Evolutionary conservation across 306 rosid genomes (phyloP).

Genomic region (Vigna nakashimae): DNA sequence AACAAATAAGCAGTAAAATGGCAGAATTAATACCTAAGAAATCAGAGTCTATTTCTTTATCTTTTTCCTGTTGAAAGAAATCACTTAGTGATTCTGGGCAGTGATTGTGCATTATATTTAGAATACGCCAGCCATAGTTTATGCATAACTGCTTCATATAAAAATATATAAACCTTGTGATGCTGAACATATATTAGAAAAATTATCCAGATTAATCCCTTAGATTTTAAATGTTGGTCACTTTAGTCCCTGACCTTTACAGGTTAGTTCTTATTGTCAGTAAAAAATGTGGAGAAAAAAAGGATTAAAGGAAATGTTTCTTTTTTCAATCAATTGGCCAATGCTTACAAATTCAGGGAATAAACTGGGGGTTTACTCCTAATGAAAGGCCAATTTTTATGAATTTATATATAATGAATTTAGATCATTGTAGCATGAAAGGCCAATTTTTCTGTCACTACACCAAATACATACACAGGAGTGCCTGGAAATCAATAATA

Average conservation of each 20-base stretch:
- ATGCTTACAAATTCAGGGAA: background rate
- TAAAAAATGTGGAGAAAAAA: background rate
- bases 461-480: conserved; percentile 2
- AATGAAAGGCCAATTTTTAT: too few species aligned
- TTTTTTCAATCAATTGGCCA: background rate
- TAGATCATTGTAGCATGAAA: background rate
- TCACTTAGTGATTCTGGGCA: conserved; percentile 16
- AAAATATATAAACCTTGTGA: background rate
- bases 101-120: background rate
- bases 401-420: background rate
- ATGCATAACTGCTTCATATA: conserved; percentile 10
- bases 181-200: background rate
- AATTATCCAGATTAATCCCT: background rate
- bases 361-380: background rate
- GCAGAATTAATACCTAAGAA: background rate
- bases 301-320: background rate
- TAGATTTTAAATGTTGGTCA: background rate
- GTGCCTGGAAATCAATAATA: conserved; percentile 18
- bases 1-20: background rate
- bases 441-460: conserved; percentile 12
- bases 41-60: background rate
- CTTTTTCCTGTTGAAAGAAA: conserved; percentile 12
- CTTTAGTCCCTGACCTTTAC: background rate
- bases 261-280: background rate
- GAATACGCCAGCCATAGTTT: conserved; percentile 22